Percentiles rank a stretch among this genome's conserved stretches.
These are phyloP conservation scores for Sherardia arvensis DNA, from an alignment of 257 asterid genomes.

Conservation along the genomic window DNA sequence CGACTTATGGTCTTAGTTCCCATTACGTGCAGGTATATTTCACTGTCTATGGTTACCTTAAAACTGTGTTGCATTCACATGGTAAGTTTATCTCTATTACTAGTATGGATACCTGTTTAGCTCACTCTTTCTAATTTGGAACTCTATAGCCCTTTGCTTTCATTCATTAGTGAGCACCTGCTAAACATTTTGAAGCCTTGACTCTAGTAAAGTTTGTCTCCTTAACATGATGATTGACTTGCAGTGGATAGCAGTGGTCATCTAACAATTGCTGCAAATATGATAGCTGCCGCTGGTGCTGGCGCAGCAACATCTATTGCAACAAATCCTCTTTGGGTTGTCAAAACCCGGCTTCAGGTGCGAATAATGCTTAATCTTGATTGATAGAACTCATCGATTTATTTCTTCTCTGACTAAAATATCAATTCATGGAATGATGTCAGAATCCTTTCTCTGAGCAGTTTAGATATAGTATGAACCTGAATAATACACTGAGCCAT, in stretches of 20 bases:
- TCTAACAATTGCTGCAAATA: conserved; percentile 61
- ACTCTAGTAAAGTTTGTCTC: not conserved
- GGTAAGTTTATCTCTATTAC: conserved; percentile 31
- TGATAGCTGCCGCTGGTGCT: conserved; percentile 92
- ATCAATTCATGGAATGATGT: not conserved
- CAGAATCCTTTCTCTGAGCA: not conserved
- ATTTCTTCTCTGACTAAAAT: not conserved
- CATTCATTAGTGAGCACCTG: not conserved
- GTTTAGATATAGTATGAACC: not conserved
- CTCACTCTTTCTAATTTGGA: not conserved
- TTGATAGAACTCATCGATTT: not conserved
- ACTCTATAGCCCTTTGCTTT: not conserved
- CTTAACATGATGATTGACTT: conserved; percentile 5
- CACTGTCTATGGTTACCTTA: conserved; percentile 85
- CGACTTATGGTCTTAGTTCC: conserved; percentile 18
- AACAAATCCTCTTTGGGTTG: conserved; percentile 92
- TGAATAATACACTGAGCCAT: not conserved
- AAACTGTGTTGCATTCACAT: conserved; percentile 52
- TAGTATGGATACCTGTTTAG: not conserved
- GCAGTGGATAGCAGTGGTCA: conserved; percentile 53
- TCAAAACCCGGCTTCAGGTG: conserved; percentile 90
- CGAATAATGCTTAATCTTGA: conserved; percentile 22
- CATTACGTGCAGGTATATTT: conserved; percentile 73
- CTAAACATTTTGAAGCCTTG: conserved; percentile 9
- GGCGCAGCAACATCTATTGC: conserved; percentile 82